Evolutionary conservation across 139 green algal species (phyloP).

Genomic region (Closterium sp.): DNA sequence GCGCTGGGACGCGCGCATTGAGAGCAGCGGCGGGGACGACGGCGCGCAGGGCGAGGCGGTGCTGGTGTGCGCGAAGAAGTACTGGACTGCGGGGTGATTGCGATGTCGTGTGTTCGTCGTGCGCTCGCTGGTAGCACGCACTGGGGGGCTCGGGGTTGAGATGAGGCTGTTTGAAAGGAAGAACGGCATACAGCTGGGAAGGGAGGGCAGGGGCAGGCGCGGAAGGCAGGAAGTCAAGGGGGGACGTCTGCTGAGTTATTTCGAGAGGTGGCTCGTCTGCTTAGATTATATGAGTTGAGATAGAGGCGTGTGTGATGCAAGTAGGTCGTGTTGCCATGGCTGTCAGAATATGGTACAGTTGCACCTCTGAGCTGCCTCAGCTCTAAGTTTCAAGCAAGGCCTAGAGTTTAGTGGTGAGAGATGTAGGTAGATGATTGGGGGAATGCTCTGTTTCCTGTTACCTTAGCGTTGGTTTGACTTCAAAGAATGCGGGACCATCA

Average conservation of each 20-base stretch:
- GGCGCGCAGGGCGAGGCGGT: background rate
- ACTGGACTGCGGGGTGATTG: slow-evolving; percentile 5
- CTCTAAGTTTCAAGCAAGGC: background rate
- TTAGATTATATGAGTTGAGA: too few relatives aligned
- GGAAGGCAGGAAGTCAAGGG: background rate
- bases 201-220: background rate
- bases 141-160: background rate
- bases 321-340: too few relatives aligned
- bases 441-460: too few relatives aligned
- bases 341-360: background rate
- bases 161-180: background rate
- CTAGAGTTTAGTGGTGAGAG: too few relatives aligned
- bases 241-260: background rate
- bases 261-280: background rate
- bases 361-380: background rate
- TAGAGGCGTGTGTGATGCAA: too few relatives aligned
- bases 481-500: too few relatives aligned
- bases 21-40: background rate
- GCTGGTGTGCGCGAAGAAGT: slow-evolving; percentile 27
- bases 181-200: background rate
- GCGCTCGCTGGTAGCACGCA: too few relatives aligned
- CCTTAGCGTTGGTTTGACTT: too few relatives aligned
- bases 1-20: slow-evolving; percentile 9
- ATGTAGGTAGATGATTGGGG: too few relatives aligned
- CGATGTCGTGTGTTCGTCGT: background rate